Evolutionary conservation across 2,329 filamentous ascomycete species (phyloP).

Genomic region (Colletotrichum destructivum): DNA sequence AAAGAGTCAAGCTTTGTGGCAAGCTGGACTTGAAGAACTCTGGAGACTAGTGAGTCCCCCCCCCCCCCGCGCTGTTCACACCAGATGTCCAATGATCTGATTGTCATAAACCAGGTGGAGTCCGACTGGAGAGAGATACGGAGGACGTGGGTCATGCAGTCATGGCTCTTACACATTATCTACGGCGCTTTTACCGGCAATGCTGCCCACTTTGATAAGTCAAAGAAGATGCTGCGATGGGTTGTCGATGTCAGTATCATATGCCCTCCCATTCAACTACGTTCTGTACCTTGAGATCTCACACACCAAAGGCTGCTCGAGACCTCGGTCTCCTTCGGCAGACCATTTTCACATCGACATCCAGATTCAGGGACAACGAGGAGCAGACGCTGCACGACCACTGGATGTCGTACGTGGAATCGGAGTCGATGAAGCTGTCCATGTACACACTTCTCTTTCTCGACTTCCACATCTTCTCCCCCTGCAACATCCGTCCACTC

Average conservation of each 20-base stretch:
- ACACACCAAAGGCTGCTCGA: slow-evolving; percentile 42
- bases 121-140: slow-evolving; percentile 45
- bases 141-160: slow-evolving; percentile 48
- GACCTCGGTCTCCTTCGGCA: slow-evolving; percentile 49
- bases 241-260: slow-evolving; percentile 47
- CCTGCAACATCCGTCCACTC: slow-evolving; percentile 50
- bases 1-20: slow-evolving; percentile 43
- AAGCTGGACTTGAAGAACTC: slow-evolving; percentile 40
- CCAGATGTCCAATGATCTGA: not conserved
- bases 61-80: no score
- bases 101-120: slow-evolving; percentile 43
- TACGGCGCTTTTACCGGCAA: slow-evolving; percentile 50
- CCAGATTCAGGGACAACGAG: slow-evolving; percentile 67
- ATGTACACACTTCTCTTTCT: slow-evolving; percentile 50
- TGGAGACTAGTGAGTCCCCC: slow-evolving; percentile 29
- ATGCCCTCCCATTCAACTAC: not conserved
- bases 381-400: slow-evolving; percentile 42
- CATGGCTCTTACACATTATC: slow-evolving; percentile 50
- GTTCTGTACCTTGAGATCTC: not conserved
- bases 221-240: slow-evolving; percentile 48
- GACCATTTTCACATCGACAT: slow-evolving; percentile 45
- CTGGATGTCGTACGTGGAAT: slow-evolving; percentile 48
- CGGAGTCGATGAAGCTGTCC: slow-evolving; percentile 51
- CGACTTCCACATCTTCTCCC: slow-evolving; percentile 49
- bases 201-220: slow-evolving; percentile 45